These are phyloP conservation scores for Sugiyamaella castrensis DNA, from an alignment of 1,139 yeast genomes.

Conservation along the genomic window DNA sequence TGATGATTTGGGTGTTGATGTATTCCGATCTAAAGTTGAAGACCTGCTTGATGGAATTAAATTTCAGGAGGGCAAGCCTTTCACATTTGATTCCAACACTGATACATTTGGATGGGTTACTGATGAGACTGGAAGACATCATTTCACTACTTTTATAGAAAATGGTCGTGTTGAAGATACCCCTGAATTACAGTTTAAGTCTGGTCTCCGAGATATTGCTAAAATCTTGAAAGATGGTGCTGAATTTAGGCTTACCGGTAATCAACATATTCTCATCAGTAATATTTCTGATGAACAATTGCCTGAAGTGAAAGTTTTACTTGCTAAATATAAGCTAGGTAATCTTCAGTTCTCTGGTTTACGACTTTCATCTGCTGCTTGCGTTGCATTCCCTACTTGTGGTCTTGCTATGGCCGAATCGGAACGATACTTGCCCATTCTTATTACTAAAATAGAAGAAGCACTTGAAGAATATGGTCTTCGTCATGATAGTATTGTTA, in stretches of 20 bases:
- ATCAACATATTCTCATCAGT: constrained; percentile 83
- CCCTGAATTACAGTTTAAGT: constrained; percentile 82
- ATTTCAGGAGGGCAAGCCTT: constrained; percentile 68
- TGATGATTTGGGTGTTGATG: constrained; percentile 86
- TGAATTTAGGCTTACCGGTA: constrained; percentile 91
- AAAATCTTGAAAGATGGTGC: constrained; percentile 60
- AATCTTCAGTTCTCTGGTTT: constrained; percentile 80
- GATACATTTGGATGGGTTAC: constrained; percentile 94
- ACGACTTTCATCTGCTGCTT: constrained; percentile 88
- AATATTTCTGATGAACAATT: constrained; percentile 69
- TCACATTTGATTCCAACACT: constrained; percentile 78
- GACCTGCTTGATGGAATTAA: constrained; percentile 66
- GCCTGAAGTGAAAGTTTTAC: constrained; percentile 55
- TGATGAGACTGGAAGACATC: constrained; percentile 84
- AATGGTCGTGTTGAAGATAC: constrained; percentile 97
- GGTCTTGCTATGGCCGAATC: constrained; percentile 99
- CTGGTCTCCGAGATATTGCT: constrained; percentile 81
- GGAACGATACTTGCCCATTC: constrained; percentile 86
- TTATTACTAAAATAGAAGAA: constrained; percentile 75
- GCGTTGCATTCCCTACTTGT: constrained; percentile 99
- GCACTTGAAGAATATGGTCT: constrained; percentile 88
- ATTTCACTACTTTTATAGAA: constrained; percentile 91
- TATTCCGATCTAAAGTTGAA: constrained; percentile 75
- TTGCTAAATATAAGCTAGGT: constrained; percentile 76
- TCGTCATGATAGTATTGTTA: constrained; percentile 89